Evolutionary conservation across 768 basidiomycete genomes (phyloP).

Genomic region (Rhodotorula toruloides): DNA sequence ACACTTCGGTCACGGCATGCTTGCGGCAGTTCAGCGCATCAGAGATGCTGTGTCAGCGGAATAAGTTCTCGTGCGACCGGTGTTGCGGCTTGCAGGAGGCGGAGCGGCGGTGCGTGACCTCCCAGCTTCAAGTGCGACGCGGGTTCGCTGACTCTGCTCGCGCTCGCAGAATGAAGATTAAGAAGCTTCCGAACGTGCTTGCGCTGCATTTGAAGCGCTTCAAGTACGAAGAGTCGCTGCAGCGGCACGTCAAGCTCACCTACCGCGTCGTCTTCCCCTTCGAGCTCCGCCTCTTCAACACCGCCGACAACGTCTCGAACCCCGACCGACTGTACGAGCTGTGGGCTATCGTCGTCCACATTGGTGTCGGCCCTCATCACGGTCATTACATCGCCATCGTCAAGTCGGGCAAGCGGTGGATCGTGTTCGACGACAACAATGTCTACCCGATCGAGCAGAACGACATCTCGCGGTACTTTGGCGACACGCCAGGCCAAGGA

Average conservation of each 20-base stretch:
- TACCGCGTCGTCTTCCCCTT: conserved; percentile 96
- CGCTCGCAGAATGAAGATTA: conserved; percentile 86
- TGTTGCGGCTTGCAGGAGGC: conserved; percentile 97
- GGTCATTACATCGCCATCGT: conserved; percentile 97
- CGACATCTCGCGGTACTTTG: conserved; percentile 90
- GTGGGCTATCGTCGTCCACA: conserved; percentile 97
- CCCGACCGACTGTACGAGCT: conserved; percentile 89
- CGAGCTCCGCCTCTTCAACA: conserved; percentile 92
- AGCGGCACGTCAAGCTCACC: conserved; percentile 86
- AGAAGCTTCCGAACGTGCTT: conserved; percentile 87
- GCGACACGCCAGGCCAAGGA: conserved; percentile 67
- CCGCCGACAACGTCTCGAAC: conserved; percentile 84
- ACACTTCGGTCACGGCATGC: conserved; percentile 92
- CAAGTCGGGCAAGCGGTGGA: conserved; percentile 72
- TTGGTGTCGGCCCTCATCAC: conserved; percentile 96
- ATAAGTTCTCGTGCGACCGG: conserved; percentile 97
- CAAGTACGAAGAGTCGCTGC: conserved; percentile 91
- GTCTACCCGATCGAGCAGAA: conserved; percentile 80
- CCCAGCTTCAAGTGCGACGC: background rate
- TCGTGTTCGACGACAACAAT: conserved; percentile 91
- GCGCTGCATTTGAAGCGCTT: conserved; percentile 96
- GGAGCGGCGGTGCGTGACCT: conserved; percentile 72
- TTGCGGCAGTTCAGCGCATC: conserved; percentile 92
- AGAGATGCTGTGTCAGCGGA: conserved; percentile 96
- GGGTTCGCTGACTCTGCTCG: background rate